Conservation (phyloP, 768 basidiomycete genomes). For the Cyclocybe aegerita region DNA sequence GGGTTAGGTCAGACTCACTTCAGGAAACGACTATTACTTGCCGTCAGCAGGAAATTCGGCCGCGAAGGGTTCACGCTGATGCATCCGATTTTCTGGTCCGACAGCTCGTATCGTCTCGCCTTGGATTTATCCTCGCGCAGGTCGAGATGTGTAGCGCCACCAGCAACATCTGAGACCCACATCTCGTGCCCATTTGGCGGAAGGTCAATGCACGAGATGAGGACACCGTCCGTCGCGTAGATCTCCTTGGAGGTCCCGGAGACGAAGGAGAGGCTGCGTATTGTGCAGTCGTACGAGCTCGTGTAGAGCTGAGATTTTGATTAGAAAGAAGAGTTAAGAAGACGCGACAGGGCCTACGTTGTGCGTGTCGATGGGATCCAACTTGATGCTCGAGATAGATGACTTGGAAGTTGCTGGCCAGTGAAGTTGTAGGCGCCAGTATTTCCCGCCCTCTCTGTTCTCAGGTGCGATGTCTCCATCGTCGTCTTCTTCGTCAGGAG, state of each 20-base stretch:
- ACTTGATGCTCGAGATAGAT: conserved; percentile 75
- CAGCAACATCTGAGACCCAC: conserved; percentile 78
- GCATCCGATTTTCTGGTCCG: conserved; percentile 74
- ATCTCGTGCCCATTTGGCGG: conserved; percentile 70
- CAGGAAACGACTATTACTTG: conserved; percentile 70
- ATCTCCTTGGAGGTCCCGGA: conserved; percentile 73
- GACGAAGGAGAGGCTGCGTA: conserved; percentile 71
- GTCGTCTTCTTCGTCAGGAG: conserved; percentile 66
- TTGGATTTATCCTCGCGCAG: conserved; percentile 61
- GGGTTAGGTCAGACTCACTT: conserved; percentile 46
- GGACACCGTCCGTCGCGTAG: conserved; percentile 49
- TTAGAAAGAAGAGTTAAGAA: not conserved
- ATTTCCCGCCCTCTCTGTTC: conserved; percentile 65
- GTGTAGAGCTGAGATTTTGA: conserved; percentile 61
- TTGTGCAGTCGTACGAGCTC: conserved; percentile 78
- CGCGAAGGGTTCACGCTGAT: conserved; percentile 76
- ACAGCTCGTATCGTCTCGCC: conserved; percentile 61
- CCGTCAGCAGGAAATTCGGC: conserved; percentile 66
- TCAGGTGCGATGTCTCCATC: conserved; percentile 48
- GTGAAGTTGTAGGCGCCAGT: conserved; percentile 78
- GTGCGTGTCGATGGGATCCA: conserved; percentile 75
- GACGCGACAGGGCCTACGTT: conserved; percentile 43
- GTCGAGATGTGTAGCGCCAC: conserved; percentile 76
- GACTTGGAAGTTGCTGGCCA: conserved; percentile 83
- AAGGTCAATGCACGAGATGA: conserved; percentile 74